Evolutionary conservation across 129 eudicot genomes (phyloP), one percentile per base, ranked within the genome.

Genomic region (Flaveria bidentis): DNA sequence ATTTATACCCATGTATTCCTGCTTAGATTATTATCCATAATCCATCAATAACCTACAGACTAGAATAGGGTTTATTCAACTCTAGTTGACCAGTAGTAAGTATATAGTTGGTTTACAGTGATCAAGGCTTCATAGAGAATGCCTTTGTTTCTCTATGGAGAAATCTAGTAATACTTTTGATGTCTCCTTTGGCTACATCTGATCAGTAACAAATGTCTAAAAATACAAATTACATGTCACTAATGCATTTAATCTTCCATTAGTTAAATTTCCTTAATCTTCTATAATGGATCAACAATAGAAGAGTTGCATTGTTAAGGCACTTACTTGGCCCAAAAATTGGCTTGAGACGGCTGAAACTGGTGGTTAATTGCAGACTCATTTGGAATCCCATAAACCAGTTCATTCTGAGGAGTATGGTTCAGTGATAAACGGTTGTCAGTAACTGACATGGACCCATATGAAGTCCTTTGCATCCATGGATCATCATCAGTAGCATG

Each of bases 271-370:
- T 30, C 42, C 42, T 16, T 25, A 36, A 58, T 12, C 51, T 51
- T 76, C 67, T 47, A 67, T 42, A 39, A 0, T 5, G 0, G 3
- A 9, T 26, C 46, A 65, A 63, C 15, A 22, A 74, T 11, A 46
- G 14, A 41, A 53, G 8, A 16, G 12, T 44, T 56, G 69, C 58
- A 57, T 41, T 25, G 41, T 26, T 68, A 13, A 39, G 45, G 47
- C 42, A 80, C 98, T 90, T 91, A 93, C 98, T 84, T 88, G 84
- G 85, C 70, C 97, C 92, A 88, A 78, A 78, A 76, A 84, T 84
- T 86, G 74, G 86, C 85, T 42, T 88, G 72, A 80, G 92, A 80
- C 52, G 49, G 50, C 51, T 85, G 96, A 86, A 84, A 76, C 9
- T 79, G 86, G 69, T 86, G 68, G 53, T 80, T 82, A 77, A 80